Evolutionary conservation across 2,329 filamentous ascomycete species (phyloP).

Genomic region (Claviceps citrina): DNA sequence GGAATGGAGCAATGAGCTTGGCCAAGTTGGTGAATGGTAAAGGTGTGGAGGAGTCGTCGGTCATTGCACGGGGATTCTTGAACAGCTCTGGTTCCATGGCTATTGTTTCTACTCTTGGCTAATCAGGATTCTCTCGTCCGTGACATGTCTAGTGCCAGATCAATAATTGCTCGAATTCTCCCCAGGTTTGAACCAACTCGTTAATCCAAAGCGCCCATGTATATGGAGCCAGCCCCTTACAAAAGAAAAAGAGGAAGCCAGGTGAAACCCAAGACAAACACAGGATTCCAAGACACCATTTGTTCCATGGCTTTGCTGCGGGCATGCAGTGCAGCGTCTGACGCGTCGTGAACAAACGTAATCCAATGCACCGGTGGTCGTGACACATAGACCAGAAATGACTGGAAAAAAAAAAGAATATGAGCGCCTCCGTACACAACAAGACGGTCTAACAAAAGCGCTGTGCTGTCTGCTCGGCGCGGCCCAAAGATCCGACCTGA

Average conservation of each 20-base stretch:
- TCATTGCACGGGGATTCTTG: too few relatives aligned
- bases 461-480: neutral
- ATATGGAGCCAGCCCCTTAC: neutral
- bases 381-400: slow-evolving; percentile 1
- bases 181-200: neutral
- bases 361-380: slow-evolving; percentile 1
- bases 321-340: neutral
- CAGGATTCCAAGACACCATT: neutral
- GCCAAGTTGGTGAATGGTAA: too few relatives aligned
- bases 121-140: too few relatives aligned
- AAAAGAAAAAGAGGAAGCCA: neutral
- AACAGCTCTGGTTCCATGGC: too few relatives aligned
- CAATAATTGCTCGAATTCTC: neutral
- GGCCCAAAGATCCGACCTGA: neutral
- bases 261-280: neutral
- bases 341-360: neutral
- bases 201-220: neutral
- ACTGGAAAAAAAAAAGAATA: neutral
- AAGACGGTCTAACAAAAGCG: slow-evolving; percentile 1
- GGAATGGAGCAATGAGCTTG: too few relatives aligned
- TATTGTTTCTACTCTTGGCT: too few relatives aligned
- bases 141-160: neutral
- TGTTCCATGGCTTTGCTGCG: neutral
- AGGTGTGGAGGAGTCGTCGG: too few relatives aligned
- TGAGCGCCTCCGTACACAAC: neutral